These are phyloP conservation scores for Oryza rufipogon DNA, from an alignment of 176 grass and related monocot genomes.

Conservation along the genomic window DNA sequence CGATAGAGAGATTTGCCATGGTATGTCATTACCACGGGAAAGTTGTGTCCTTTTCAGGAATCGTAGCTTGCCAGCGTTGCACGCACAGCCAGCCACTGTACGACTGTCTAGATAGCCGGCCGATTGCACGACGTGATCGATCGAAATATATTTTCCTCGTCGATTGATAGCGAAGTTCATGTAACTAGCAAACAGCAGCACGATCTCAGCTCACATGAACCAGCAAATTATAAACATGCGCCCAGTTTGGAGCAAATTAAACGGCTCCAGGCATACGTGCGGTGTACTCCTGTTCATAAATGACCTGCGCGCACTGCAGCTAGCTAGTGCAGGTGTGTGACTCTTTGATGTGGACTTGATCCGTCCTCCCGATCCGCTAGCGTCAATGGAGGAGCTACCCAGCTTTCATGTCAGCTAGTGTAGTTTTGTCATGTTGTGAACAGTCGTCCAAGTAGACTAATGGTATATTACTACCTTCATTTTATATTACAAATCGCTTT, in stretches of 20 bases:
- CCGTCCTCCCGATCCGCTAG: neutral
- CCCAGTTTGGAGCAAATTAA: neutral
- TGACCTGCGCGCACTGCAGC: neutral
- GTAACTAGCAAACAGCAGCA: neutral
- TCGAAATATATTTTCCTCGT: neutral
- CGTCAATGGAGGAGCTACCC: neutral
- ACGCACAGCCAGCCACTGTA: neutral
- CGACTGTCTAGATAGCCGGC: neutral
- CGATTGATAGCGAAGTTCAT: neutral
- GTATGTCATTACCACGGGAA: no score
- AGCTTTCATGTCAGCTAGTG: neutral
- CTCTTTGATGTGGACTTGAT: neutral
- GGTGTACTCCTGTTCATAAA: neutral
- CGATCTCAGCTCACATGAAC: neutral
- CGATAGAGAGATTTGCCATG: no score
- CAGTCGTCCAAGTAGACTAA: neutral
- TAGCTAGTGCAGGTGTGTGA: neutral
- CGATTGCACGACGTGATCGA: neutral
- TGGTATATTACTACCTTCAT: no score
- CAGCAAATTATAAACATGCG: neutral
- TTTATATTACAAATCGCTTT: no score
- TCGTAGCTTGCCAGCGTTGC: neutral
- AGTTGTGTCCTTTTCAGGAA: neutral
- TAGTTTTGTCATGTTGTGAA: neutral
- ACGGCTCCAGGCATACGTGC: neutral